Evolutionary conservation across 2,329 filamentous ascomycete genomes (phyloP), one percentile per base, ranked within the genome.

Genomic region (Cadophora malorum): DNA sequence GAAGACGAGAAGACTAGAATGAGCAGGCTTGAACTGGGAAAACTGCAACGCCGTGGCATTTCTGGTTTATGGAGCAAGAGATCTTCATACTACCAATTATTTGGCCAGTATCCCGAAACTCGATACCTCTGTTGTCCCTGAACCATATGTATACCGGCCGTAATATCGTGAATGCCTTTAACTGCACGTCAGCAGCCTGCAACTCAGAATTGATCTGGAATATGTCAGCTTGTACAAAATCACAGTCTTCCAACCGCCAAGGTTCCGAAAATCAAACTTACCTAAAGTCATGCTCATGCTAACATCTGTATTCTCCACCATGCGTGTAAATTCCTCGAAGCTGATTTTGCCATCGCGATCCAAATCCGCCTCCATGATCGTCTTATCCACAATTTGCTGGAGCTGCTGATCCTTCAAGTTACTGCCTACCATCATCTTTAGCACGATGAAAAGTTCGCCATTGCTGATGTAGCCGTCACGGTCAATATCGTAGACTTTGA

Each of bases 401-500:
- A 99, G 83, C 83, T 99, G 96, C 82, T 97, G 93, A 80, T 99
- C 96, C 86, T 99, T 99, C 78, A 99, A 84, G 81, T 99, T 99
- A 84, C 92, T 97, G 69, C 96, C 96, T 63, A 99, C 96, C 96
- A 99, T 99, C 96, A 99, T 99, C 91, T 99, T 99, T 77, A 99
- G 86, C 78, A 99, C 96, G 77, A 99, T 98, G 81, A 98, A 99
- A 63, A 99, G 88, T 84, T 99, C 96, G 76, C 96, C 96, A 81
- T 99, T 99, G 84, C 93, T 97, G 78, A 99, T 99, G 83, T 92
- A 99, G 28, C 96, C 96, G 80, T 99, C 96, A 69, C 96, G 93
- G 81, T 99, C 96, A 78, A 99, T 98, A 80, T 99, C 96, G 85
- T 99, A 99, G 70, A 99, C 96, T 81, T 97, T 97, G 88, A 99